These are phyloP conservation scores for Casaregolazyma lundiana DNA, from an alignment of 1,139 yeast species.

Conservation along the genomic window DNA sequence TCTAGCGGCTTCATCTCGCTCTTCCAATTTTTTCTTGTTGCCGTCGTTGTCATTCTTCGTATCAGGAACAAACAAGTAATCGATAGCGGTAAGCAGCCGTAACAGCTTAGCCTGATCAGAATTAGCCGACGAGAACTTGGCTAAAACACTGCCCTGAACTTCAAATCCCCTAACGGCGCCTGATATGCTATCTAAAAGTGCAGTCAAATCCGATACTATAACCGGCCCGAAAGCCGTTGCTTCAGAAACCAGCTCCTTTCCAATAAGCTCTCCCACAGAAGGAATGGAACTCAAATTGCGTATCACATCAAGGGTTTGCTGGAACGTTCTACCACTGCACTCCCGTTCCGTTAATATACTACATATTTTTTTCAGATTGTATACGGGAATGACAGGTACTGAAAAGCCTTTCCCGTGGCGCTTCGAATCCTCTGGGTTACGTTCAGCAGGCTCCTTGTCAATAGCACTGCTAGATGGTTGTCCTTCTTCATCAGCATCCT, in stretches of 20 bases:
- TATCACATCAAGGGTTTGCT: conserved; percentile 78
- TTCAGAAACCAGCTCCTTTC: conserved; percentile 60
- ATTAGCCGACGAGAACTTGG: conserved; percentile 71
- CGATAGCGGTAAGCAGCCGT: conserved; percentile 82
- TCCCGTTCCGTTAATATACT: conserved; percentile 76
- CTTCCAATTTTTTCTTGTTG: conserved; percentile 29
- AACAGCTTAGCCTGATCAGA: conserved; percentile 86
- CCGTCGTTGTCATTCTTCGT: conserved; percentile 21
- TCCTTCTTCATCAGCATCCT: conserved; percentile 5
- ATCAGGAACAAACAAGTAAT: conserved; percentile 61
- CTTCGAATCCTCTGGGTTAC: conserved; percentile 13
- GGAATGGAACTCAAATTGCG: conserved; percentile 65
- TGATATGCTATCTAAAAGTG: conserved; percentile 46
- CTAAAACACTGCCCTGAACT: conserved; percentile 50
- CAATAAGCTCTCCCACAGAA: conserved; percentile 61
- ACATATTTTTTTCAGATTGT: conserved; percentile 59
- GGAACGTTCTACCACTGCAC: conserved; percentile 80
- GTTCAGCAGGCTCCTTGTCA: conserved; percentile 16
- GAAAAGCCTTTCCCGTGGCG: conserved; percentile 30
- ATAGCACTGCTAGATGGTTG: conserved; percentile 4
- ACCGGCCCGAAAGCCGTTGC: conserved; percentile 60
- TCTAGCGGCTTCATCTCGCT: conserved; percentile 46
- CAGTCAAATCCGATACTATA: conserved; percentile 54
- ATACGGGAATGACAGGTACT: conserved; percentile 63
- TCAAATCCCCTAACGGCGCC: conserved; percentile 40